Evolutionary conservation across 371 early-diverging fungal species (phyloP).

Genomic region (Syncephalastrum sp.): DNA sequence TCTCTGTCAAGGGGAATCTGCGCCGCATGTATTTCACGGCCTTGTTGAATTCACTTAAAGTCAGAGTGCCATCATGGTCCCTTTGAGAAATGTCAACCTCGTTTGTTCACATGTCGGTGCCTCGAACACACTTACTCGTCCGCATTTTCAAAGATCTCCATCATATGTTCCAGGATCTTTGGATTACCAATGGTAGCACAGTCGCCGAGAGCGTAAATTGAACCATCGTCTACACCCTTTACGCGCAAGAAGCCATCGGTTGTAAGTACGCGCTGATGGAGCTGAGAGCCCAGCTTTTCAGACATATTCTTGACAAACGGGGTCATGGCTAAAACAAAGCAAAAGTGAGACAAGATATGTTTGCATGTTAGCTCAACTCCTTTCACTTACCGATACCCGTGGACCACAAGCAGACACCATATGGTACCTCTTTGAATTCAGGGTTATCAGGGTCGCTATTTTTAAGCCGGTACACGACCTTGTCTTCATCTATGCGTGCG

Average conservation of each 20-base stretch:
- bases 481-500: constrained; percentile 44
- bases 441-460: constrained; percentile 11
- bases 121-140: constrained; percentile 33
- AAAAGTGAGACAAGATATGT: neutral
- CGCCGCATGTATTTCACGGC: constrained; percentile 36
- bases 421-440: constrained; percentile 45
- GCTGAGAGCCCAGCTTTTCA: constrained; percentile 50
- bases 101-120: neutral
- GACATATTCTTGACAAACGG: constrained; percentile 55
- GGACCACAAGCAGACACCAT: constrained; percentile 82
- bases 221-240: constrained; percentile 55
- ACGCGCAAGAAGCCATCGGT: constrained; percentile 73
- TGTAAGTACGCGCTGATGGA: constrained; percentile 62
- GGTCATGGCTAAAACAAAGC: constrained; percentile 44
- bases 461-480: constrained; percentile 30
- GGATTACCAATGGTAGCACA: constrained; percentile 80
- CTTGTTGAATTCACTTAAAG: constrained; percentile 43
- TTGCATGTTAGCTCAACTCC: constrained; percentile 10
- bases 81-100: constrained; percentile 2
- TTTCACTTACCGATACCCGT: constrained; percentile 68
- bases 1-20: constrained; percentile 52
- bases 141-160: constrained; percentile 48
- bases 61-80: constrained; percentile 50
- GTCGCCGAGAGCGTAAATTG: constrained; percentile 85
- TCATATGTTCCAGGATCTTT: constrained; percentile 52